Base-by-base conservation (phyloP, 495 filamentous ascomycete species). In the Trichoderma reesei region DNA sequence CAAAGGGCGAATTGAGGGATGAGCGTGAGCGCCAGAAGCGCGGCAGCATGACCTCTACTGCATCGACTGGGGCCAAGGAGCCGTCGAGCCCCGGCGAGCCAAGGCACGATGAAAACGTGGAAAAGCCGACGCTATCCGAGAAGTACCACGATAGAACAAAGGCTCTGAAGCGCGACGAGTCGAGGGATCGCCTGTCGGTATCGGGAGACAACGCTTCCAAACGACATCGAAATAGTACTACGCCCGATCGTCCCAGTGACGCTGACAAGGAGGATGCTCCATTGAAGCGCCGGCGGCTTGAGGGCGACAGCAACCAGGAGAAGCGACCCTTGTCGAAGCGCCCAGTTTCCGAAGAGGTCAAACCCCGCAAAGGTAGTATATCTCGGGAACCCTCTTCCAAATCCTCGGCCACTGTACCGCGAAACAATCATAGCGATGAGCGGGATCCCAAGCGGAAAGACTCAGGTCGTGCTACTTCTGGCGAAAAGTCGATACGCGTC, bases 171-270 rank as follows among this genome's bases (percentile, higher is more conserved):
- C 73, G 81, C 41, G 82, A 85, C 67, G 81, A 83, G 66, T 85
- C 81, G 33, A 81, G 77, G 46, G 81, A 85, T 68, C 72, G 80
- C 41, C 67, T 82, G 41, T 76, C 75, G 60, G 72, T 68, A 66
- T 76, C 71, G 18, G 79, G 77, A 16, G 83, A 85, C 62, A 67
- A 68, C 60, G 73, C 80, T 54, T 75, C 83, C 59, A 92, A 91
- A 69, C 82, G 89, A 51, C 81, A 84, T 67, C 83, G 88, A 44
- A 77, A 79, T 62, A 90, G 88, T 68, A 80, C 79, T 14, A 89
- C 87, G 4, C 88, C 89, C 3, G 85, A 88, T 59, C 78, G 84
- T 64, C 82, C 78, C 61, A 80, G 79, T 36, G 78, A 79, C 41
- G 74, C 79, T 33, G 83, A 82, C 41, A 76, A 78, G 64, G 80